These are phyloP conservation scores for Entomortierella beljakovae DNA, from an alignment of 192 early-diverging fungal species.

Conservation along the genomic window DNA sequence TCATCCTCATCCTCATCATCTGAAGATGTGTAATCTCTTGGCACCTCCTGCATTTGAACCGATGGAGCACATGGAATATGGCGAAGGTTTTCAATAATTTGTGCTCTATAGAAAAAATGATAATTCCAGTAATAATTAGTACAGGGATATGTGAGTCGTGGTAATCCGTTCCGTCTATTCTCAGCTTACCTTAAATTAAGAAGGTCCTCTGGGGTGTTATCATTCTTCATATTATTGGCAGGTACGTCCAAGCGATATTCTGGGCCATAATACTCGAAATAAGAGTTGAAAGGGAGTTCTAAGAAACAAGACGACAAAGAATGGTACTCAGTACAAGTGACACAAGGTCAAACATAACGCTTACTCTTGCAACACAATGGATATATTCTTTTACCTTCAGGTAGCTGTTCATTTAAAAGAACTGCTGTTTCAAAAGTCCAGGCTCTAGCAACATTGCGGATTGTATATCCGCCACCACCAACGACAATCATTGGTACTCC, in stretches of 20 bases:
- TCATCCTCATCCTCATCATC: constrained; percentile 78
- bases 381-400: constrained; percentile 66
- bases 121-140: not conserved
- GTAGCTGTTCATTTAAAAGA: constrained; percentile 77
- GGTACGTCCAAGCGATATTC: constrained; percentile 91
- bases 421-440: constrained; percentile 97
- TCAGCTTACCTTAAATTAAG: constrained; percentile 78
- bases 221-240: constrained; percentile 89
- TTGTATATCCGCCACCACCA: constrained; percentile 98
- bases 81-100: constrained; percentile 72
- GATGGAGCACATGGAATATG: constrained; percentile 80
- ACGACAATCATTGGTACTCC: constrained; percentile 92
- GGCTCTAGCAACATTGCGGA: constrained; percentile 94
- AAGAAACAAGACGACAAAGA: not conserved
- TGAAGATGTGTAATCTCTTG: constrained; percentile 72
- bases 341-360: not conserved
- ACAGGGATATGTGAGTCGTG: no score
- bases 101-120: constrained; percentile 37
- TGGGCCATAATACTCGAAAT: constrained; percentile 92
- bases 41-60: constrained; percentile 81
- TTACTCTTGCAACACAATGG: not conserved
- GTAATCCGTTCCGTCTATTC: not conserved
- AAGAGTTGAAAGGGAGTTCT: constrained; percentile 89
- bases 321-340: not conserved
- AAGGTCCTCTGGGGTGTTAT: constrained; percentile 88